phyloP scores from a whole-genome alignment of 371 early-diverging fungal species.

The Syncephalastrum sp. region DNA sequence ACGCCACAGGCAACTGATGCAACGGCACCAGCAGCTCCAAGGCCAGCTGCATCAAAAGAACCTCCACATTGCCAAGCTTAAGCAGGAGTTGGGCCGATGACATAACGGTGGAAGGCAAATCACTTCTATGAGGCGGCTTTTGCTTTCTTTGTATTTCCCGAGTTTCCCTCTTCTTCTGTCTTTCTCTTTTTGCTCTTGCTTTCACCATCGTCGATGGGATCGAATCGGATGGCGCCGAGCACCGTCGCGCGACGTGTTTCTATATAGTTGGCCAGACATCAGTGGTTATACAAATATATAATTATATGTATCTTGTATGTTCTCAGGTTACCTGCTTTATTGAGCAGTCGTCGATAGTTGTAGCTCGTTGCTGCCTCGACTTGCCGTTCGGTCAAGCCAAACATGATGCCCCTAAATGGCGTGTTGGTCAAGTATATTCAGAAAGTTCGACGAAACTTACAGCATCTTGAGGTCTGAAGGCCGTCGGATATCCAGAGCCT shows the following conservation, averaged over 20 bases:
- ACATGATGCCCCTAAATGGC: slow-evolving; percentile 28
- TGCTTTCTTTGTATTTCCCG: slow-evolving; percentile 19
- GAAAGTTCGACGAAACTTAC: slow-evolving; percentile 41
- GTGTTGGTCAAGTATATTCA: background rate
- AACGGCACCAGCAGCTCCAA: slow-evolving; percentile 1
- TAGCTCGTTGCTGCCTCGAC: slow-evolving; percentile 29
- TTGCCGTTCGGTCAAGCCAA: slow-evolving; percentile 40
- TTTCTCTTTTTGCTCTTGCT: slow-evolving; percentile 24
- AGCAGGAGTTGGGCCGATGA: too few relatives aligned
- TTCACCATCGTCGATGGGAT: slow-evolving; percentile 22
- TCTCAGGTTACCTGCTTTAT: slow-evolving; percentile 36
- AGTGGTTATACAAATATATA: background rate
- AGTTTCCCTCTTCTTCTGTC: slow-evolving; percentile 19
- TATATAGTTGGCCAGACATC: slow-evolving; percentile 12
- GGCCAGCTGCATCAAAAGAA: background rate
- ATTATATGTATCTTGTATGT: background rate
- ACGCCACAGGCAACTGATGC: background rate
- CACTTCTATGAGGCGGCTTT: slow-evolving; percentile 12
- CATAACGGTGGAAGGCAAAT: background rate
- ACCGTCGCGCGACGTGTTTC: slow-evolving; percentile 62
- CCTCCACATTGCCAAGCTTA: too few relatives aligned
- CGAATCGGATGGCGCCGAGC: slow-evolving; percentile 51
- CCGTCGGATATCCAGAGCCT: slow-evolving; percentile 78
- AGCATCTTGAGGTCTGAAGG: slow-evolving; percentile 86
- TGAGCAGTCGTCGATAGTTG: slow-evolving; percentile 32